These are phyloP conservation scores for Yamadazyma diddensiae DNA, from an alignment of 1,139 yeast species.

Conservation along the genomic window DNA sequence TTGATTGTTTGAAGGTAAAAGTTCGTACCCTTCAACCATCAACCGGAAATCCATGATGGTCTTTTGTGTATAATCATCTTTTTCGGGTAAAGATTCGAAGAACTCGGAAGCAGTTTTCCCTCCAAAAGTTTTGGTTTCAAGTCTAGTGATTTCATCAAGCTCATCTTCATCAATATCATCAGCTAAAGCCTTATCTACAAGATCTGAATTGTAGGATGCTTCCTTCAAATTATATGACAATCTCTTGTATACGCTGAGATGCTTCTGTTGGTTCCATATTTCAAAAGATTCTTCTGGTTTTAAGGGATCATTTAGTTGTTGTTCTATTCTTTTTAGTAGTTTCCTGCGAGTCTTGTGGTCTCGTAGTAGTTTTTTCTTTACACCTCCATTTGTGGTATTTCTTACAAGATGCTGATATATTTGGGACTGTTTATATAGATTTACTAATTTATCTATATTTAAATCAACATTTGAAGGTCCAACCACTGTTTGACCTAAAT, in stretches of 20 bases:
- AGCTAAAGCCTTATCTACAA: constrained; percentile 5
- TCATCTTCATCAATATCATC: constrained; percentile 11
- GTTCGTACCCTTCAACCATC: constrained; percentile 8
- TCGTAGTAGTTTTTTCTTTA: constrained; percentile 12
- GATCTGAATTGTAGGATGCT: constrained; percentile 10
- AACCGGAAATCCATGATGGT: constrained; percentile 5
- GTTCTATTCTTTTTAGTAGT: constrained; percentile 15
- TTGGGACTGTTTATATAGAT: constrained; percentile 4
- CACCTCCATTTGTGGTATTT: constrained; percentile 8
- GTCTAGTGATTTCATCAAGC: not conserved
- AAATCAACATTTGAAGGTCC: not conserved
- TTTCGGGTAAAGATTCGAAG: not conserved
- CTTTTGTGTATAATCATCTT: not conserved
- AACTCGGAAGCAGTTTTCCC: not conserved
- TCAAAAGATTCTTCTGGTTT: constrained; percentile 35
- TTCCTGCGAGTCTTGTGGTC: constrained; percentile 14
- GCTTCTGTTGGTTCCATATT: constrained; percentile 24
- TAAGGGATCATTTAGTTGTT: constrained; percentile 14
- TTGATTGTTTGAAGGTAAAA: constrained; percentile 4
- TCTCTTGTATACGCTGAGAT: constrained; percentile 13
- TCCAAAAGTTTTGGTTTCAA: not conserved
- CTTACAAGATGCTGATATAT: constrained; percentile 5
- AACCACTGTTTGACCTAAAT: not conserved
- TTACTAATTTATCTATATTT: constrained; percentile 2
- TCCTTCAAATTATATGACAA: constrained; percentile 9